Percentiles rank a stretch among this genome's conserved stretches.
phyloP scores from a whole-genome alignment of 2,329 filamentous ascomycete species.

The Fusarium keratoplasticum region DNA sequence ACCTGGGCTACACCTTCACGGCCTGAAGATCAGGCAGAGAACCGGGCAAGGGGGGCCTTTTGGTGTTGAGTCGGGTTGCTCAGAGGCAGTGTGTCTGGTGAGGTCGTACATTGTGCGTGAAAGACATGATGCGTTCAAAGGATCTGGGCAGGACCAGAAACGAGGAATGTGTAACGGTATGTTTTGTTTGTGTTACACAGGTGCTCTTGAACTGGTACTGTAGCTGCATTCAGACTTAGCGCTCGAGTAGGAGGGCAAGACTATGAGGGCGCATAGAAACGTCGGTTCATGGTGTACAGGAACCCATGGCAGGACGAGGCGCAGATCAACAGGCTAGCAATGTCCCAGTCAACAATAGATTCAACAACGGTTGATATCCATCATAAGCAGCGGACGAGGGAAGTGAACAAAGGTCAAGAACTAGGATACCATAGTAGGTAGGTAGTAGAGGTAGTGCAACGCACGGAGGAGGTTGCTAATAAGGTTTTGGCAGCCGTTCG shows the following conservation, averaged over 20 bases:
- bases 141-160: conserved; percentile 39
- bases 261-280: conserved; percentile 7
- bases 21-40: conserved; percentile 41
- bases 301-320: neutral
- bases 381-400: neutral
- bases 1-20: conserved; percentile 25
- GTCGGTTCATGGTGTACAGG: conserved; percentile 17
- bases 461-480: conserved; percentile 24
- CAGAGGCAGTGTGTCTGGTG: conserved; percentile 27
- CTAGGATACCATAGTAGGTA: neutral
- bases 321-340: neutral
- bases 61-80: conserved; percentile 27
- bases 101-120: conserved; percentile 16
- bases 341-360: neutral
- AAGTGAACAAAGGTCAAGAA: conserved; percentile 1
- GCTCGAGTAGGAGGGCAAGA: conserved; percentile 3
- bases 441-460: conserved; percentile 16
- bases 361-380: conserved; percentile 4
- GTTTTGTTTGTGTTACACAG: conserved; percentile 43
- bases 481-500: conserved; percentile 40
- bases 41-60: conserved; percentile 14
- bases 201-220: conserved; percentile 5
- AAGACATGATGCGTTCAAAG: conserved; percentile 32
- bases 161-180: conserved; percentile 38
- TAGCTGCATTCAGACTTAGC: conserved; percentile 26